Evolutionary conservation across 495 filamentous ascomycete species (phyloP).

Genomic region (Aspergillus ostianus): DNA sequence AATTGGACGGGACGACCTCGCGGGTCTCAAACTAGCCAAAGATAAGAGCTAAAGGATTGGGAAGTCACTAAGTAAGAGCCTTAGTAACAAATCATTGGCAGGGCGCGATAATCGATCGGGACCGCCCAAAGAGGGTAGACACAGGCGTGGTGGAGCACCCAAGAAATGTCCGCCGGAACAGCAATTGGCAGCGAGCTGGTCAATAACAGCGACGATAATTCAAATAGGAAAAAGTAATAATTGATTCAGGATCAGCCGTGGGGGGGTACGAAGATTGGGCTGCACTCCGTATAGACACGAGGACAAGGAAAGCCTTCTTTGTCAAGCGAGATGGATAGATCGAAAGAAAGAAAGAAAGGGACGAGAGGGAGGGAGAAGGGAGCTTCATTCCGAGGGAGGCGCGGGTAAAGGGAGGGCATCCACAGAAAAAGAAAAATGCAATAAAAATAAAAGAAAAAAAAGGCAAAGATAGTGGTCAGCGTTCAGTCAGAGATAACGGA

Average conservation of each 20-base stretch:
- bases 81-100: not conserved
- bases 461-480: constrained; percentile 1
- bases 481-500: not conserved
- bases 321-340: not conserved
- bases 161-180: constrained; percentile 4
- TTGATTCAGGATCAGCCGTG: too few relatives aligned
- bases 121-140: constrained; percentile 12
- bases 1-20: constrained; percentile 21
- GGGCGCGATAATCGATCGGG: constrained; percentile 14
- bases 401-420: constrained; percentile 11
- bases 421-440: too few relatives aligned
- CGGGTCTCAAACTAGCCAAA: constrained; percentile 12
- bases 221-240: not conserved
- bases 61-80: not conserved
- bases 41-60: constrained; percentile 5
- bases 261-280: too few relatives aligned
- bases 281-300: not conserved
- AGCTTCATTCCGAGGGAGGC: constrained; percentile 15
- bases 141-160: constrained; percentile 6
- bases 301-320: not conserved
- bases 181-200: not conserved
- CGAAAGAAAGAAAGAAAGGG: constrained; percentile 4
- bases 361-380: not conserved
- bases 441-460: too few relatives aligned
- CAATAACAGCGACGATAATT: not conserved